Conservation (phyloP, 768 basidiomycete genomes). For the Melanogaster broomeanus region DNA sequence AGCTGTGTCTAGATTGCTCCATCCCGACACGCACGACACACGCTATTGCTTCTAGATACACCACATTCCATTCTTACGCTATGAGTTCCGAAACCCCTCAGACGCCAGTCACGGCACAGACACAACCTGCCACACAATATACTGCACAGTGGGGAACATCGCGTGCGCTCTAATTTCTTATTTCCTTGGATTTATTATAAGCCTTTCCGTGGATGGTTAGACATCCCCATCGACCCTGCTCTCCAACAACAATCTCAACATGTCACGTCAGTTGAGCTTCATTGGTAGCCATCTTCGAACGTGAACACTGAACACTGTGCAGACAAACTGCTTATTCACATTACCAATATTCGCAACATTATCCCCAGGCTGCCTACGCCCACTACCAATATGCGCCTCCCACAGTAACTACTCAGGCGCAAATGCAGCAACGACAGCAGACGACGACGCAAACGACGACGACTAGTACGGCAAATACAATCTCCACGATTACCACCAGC, state of each 20-base stretch:
- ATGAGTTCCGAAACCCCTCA: slow-evolving; percentile 45
- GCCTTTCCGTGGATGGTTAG: slow-evolving; percentile 29
- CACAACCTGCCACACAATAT: slow-evolving; percentile 30
- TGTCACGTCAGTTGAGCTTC: slow-evolving; percentile 39
- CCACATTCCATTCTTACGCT: not conserved
- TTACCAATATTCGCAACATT: slow-evolving; percentile 42
- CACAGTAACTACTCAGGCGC: slow-evolving; percentile 28
- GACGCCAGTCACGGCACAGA: slow-evolving; percentile 34
- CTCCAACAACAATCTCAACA: slow-evolving; percentile 59
- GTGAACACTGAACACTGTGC: slow-evolving; percentile 8
- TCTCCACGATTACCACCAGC: slow-evolving; percentile 26
- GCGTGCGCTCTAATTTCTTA: slow-evolving; percentile 30
- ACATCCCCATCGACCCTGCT: slow-evolving; percentile 69
- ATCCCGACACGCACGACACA: no score
- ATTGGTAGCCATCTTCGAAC: not conserved
- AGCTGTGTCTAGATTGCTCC: not conserved
- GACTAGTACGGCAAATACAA: slow-evolving; percentile 19
- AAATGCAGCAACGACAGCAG: slow-evolving; percentile 33
- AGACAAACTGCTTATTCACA: slow-evolving; percentile 53
- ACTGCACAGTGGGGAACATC: slow-evolving; percentile 41
- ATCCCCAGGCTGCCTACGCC: slow-evolving; percentile 37
- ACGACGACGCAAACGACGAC: slow-evolving; percentile 13
- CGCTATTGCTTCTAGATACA: no score
- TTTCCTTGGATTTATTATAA: not conserved
- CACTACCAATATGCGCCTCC: slow-evolving; percentile 45